These are phyloP conservation scores for Leucocoprinus birnbaumii DNA, from an alignment of 768 basidiomycete genomes.

Conservation along the genomic window DNA sequence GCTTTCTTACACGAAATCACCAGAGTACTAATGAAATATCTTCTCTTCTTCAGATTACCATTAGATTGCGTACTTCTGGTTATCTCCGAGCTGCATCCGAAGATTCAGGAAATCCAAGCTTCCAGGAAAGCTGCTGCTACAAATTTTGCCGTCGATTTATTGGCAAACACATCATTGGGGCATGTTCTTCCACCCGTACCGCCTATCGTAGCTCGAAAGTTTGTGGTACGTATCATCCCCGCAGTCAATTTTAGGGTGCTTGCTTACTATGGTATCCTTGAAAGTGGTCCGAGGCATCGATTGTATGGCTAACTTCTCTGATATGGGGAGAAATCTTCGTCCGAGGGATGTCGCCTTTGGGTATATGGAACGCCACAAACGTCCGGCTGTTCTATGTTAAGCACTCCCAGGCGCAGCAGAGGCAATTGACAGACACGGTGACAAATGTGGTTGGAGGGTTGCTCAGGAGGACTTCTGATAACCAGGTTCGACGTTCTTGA, in stretches of 20 bases:
- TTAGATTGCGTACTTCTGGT: constrained; percentile 84
- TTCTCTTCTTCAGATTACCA: constrained; percentile 61
- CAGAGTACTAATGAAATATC: constrained; percentile 3
- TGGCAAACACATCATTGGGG: constrained; percentile 64
- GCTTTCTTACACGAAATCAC: constrained; percentile 10
- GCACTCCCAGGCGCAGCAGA: constrained; percentile 66
- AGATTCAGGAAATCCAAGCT: constrained; percentile 77
- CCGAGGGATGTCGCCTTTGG: constrained; percentile 80
- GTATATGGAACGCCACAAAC: constrained; percentile 88
- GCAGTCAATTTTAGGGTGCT: constrained; percentile 2
- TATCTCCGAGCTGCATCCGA: constrained; percentile 86
- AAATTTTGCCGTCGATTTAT: constrained; percentile 69
- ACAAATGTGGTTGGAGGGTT: constrained; percentile 81
- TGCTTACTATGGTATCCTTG: no score
- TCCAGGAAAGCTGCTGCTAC: constrained; percentile 63
- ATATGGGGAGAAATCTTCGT: constrained; percentile 97
- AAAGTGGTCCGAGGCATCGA: constrained; percentile 91
- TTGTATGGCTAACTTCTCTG: constrained; percentile 89
- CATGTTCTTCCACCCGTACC: constrained; percentile 75
- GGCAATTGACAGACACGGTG: constrained; percentile 76
- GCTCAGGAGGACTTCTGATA: constrained; percentile 49
- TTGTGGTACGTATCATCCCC: constrained; percentile 52
- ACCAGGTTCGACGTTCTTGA: constrained; percentile 14
- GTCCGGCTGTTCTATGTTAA: constrained; percentile 92
- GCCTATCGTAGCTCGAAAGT: constrained; percentile 64